Percentiles rank a stretch among this genome's conserved stretches.
These are phyloP conservation scores for Aureobasidium sp. DNA, from an alignment of 2,329 filamentous ascomycete species.

Conservation along the genomic window DNA sequence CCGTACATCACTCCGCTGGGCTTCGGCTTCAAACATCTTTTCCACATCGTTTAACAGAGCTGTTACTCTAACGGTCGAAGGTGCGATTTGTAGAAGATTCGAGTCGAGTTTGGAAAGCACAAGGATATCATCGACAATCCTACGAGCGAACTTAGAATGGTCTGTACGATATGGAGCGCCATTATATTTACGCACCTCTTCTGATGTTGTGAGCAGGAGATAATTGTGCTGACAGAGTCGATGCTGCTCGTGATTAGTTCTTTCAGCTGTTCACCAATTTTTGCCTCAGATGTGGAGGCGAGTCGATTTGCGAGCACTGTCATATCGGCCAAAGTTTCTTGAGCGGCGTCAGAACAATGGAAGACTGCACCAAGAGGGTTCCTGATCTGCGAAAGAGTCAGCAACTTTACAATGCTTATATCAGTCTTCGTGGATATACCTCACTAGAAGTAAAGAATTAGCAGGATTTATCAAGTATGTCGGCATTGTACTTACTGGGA, in stretches of 20 bases:
- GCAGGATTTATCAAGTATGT: background rate
- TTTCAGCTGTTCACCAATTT: constrained; percentile 22
- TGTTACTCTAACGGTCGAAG: constrained; percentile 18
- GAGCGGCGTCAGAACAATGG: constrained; percentile 18
- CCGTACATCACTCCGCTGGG: constrained; percentile 23
- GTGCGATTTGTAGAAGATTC: constrained; percentile 31
- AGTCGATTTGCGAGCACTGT: constrained; percentile 3
- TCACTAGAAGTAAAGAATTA: background rate
- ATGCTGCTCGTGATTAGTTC: constrained; percentile 26
- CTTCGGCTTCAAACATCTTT: constrained; percentile 30
- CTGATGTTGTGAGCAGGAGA: constrained; percentile 40
- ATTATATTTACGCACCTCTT: constrained; percentile 22
- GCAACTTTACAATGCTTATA: background rate
- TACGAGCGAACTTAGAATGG: background rate
- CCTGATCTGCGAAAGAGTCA: constrained; percentile 5
- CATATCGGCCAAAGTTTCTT: constrained; percentile 16
- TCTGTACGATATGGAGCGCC: no score
- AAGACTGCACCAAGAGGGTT: constrained; percentile 19
- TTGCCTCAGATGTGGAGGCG: background rate
- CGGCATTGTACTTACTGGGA: background rate
- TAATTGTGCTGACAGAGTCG: constrained; percentile 35
- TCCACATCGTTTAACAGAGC: constrained; percentile 23
- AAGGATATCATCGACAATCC: constrained; percentile 41
- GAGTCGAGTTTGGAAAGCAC: constrained; percentile 40
- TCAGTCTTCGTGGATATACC: background rate